These are phyloP conservation scores for Escovopsis weberi DNA, from an alignment of 2,329 filamentous ascomycete species.

Conservation along the genomic window DNA sequence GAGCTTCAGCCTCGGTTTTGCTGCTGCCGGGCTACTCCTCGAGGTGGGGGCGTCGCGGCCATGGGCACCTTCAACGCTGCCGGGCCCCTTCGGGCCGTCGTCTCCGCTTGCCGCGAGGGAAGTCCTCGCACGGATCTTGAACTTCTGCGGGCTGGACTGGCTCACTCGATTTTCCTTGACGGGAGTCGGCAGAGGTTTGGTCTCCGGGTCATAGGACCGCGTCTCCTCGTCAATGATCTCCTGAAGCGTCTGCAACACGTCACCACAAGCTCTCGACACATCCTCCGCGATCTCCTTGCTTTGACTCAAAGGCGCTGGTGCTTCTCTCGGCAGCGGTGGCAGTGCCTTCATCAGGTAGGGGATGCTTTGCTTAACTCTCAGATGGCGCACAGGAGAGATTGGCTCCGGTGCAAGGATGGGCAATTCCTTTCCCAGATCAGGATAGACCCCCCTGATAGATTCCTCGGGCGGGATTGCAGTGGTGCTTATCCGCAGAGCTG, in stretches of 20 bases:
- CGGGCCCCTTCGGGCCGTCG: neutral
- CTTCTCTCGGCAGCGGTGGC: conserved; percentile 27
- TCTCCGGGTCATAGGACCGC: neutral
- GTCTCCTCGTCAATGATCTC: too few species aligned
- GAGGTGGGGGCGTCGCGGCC: neutral
- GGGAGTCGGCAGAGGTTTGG: neutral
- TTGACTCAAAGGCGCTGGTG: neutral
- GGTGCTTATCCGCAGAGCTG: conserved; percentile 11
- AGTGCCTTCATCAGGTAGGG: conserved; percentile 38
- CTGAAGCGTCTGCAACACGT: too few species aligned
- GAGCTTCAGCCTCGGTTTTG: conserved; percentile 18
- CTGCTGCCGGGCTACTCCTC: conserved; percentile 6
- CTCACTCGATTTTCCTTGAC: neutral
- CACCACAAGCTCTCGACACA: too few species aligned
- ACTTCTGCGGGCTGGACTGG: conserved; percentile 9
- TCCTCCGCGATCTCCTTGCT: neutral
- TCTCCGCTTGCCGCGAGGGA: conserved; percentile 7
- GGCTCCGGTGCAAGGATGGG: conserved; percentile 32
- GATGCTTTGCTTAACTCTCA: conserved; percentile 34
- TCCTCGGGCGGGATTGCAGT: conserved; percentile 4
- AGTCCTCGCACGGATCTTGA: conserved; percentile 16
- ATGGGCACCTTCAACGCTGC: neutral
- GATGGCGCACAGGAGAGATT: conserved; percentile 29
- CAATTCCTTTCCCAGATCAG: conserved; percentile 1
- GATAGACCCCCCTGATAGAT: neutral